phyloP scores from a whole-genome alignment of 129 eudicot genomes.

The Flaveria linearis region DNA sequence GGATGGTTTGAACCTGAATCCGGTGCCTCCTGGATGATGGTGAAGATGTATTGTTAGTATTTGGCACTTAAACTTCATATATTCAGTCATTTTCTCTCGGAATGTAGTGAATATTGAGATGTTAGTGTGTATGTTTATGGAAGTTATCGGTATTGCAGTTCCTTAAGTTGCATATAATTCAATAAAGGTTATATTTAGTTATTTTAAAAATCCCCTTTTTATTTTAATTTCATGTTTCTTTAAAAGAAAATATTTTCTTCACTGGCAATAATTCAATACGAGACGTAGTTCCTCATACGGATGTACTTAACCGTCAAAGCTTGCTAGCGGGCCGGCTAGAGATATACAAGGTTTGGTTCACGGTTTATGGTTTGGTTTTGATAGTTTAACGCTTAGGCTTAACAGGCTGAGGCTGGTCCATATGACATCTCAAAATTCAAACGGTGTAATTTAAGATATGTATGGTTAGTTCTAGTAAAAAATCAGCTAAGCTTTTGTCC shows the following conservation, averaged over 20 bases:
- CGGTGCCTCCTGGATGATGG: slow-evolving; percentile 28
- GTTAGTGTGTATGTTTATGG: slow-evolving; percentile 6
- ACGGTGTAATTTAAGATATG: no score
- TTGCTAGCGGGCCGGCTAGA: no score
- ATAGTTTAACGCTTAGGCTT: no score
- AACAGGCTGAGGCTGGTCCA: no score
- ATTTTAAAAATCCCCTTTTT: neutral
- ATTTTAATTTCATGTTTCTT: neutral
- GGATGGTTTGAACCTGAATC: slow-evolving; percentile 21
- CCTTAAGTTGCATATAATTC: neutral
- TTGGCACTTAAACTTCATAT: neutral
- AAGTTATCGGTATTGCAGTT: neutral
- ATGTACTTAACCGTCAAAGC: no score
- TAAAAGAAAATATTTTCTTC: neutral
- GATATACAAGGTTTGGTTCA: no score
- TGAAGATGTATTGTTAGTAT: slow-evolving; percentile 23
- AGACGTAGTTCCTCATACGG: neutral
- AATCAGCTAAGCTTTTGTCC: no score
- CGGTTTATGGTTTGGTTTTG: neutral
- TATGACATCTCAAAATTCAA: no score
- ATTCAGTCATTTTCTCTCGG: neutral
- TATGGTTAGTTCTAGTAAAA: no score
- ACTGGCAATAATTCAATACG: neutral
- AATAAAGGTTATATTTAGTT: neutral
- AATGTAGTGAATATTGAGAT: neutral